Conservation (phyloP, 2,329 filamentous ascomycete genomes). For the Fusarium pilosicola region DNA sequence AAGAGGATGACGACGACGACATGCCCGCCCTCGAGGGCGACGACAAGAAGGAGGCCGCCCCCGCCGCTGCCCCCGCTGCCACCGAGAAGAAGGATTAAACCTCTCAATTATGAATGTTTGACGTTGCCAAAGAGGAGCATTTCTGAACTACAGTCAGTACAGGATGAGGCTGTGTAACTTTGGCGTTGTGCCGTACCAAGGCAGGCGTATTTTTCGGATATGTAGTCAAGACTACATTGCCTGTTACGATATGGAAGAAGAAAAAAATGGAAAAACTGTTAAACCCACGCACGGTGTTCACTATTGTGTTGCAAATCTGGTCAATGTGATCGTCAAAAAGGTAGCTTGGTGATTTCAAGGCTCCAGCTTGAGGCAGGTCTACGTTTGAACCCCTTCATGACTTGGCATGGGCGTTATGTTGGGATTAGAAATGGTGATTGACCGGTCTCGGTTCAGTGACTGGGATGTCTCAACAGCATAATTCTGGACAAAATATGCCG, state of each 20-base stretch:
- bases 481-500: not conserved
- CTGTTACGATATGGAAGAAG: conserved; percentile 36
- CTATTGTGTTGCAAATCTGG: not conserved
- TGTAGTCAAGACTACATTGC: conserved; percentile 31
- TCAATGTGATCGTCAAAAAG: not conserved
- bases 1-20: conserved; percentile 78
- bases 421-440: not conserved
- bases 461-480: not conserved
- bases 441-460: not conserved
- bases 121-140: conserved; percentile 31
- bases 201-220: conserved; percentile 34
- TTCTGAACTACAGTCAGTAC: conserved; percentile 34
- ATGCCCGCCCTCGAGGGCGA: conserved; percentile 83
- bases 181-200: conserved; percentile 39
- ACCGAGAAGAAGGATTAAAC: conserved; percentile 53
- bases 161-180: conserved; percentile 37
- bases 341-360: not conserved
- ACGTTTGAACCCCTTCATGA: too few species aligned
- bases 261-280: conserved; percentile 38
- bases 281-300: conserved; percentile 18
- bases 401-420: not conserved
- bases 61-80: conserved; percentile 45
- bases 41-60: conserved; percentile 54
- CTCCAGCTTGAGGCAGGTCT: not conserved
- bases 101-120: conserved; percentile 27